These are phyloP conservation scores for Colletotrichum noveboracense DNA, from an alignment of 2,329 filamentous ascomycete species.

Conservation along the genomic window DNA sequence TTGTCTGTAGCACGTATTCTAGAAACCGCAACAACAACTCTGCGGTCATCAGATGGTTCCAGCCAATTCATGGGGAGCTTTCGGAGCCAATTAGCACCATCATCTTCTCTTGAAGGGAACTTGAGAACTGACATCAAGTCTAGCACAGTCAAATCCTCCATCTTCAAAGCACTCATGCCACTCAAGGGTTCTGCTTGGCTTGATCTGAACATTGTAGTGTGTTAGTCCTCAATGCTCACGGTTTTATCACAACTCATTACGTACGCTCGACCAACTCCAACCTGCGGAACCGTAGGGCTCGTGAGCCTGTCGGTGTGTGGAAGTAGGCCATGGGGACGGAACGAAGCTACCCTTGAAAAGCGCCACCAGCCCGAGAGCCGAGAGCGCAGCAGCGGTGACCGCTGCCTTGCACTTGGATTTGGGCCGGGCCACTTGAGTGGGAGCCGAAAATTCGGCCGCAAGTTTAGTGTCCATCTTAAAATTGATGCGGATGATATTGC, in stretches of 20 bases:
- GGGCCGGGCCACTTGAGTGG: not conserved
- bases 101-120: not conserved
- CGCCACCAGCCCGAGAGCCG: not conserved
- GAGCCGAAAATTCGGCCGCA: not conserved
- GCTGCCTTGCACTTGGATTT: not conserved
- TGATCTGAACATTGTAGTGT: conserved; percentile 37
- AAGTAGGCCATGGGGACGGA: not conserved
- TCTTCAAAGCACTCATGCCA: conserved; percentile 37
- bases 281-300: not conserved
- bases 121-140: conserved; percentile 32
- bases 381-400: not conserved
- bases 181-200: conserved; percentile 30
- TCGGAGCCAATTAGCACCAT: conserved; percentile 27
- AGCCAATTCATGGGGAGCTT: conserved; percentile 42
- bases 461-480: not conserved
- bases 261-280: conserved; percentile 16
- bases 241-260: not conserved
- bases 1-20: conserved; percentile 35
- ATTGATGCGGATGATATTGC: not conserved
- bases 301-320: not conserved
- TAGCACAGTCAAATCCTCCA: conserved; percentile 34
- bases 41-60: conserved; percentile 27
- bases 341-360: conserved; percentile 4
- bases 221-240: not conserved
- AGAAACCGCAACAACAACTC: conserved; percentile 36